Percentiles rank a stretch among this genome's conserved stretches.
Evolutionary conservation across 2,329 filamentous ascomycete species (phyloP).

Genomic region (Colletotrichum sp.): DNA sequence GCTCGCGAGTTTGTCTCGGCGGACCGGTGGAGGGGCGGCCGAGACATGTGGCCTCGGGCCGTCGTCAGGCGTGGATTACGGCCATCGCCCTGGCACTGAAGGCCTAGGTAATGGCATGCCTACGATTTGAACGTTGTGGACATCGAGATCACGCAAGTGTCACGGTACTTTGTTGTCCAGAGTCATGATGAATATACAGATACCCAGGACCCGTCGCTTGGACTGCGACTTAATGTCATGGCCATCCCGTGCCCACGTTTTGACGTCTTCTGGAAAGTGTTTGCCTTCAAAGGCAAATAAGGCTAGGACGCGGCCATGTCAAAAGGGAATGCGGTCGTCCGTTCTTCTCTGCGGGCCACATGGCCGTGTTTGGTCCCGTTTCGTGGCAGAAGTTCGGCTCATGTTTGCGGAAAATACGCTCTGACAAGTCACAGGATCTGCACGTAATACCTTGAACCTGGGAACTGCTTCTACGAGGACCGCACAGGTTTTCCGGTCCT

Average conservation of each 20-base stretch:
- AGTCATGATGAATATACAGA: not conserved
- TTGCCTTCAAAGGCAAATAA: not conserved
- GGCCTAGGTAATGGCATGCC: not conserved
- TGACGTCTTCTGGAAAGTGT: conserved; percentile 5
- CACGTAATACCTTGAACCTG: not conserved
- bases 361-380: conserved; percentile 1
- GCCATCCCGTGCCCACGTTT: not conserved
- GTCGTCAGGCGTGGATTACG: not conserved
- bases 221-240: not conserved
- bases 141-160: not conserved
- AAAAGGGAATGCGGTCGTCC: not conserved
- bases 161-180: not conserved
- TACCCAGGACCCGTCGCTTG: not conserved
- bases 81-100: not conserved
- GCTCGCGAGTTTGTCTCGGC: not conserved
- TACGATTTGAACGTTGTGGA: not conserved
- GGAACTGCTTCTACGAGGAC: no score
- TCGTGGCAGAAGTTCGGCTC: conserved; percentile 2
- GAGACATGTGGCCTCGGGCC: not conserved
- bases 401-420: not conserved
- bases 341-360: not conserved
- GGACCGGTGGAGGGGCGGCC: not conserved
- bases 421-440: conserved; percentile 4
- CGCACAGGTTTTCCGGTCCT: not conserved
- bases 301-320: not conserved